Percentiles rank a stretch among this genome's conserved stretches.
phyloP scores from a whole-genome alignment of 805 yeast species.

The Kazachstania africana region DNA sequence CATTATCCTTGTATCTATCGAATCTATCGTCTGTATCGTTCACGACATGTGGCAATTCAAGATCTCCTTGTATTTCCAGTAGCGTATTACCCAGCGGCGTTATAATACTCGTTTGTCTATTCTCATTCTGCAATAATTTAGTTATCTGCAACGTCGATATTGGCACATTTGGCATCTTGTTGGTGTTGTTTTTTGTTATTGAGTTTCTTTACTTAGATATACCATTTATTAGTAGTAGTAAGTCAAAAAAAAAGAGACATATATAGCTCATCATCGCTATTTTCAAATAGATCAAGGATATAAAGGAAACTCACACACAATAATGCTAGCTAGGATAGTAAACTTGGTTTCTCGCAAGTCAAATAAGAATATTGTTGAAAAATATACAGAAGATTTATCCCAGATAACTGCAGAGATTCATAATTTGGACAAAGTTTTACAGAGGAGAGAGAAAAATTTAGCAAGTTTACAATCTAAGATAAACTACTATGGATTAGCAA shows the following conservation, averaged over 20 bases:
- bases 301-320: no score
- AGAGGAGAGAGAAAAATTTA: slow-evolving; percentile 10
- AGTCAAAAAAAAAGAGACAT: no score
- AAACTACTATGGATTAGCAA: slow-evolving; percentile 12
- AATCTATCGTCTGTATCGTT: slow-evolving; percentile 13
- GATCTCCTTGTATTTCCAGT: slow-evolving; percentile 65
- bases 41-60: slow-evolving; percentile 31
- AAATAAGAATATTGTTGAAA: slow-evolving; percentile 11
- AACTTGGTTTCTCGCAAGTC: no score
- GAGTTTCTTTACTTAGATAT: no score
- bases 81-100: slow-evolving; percentile 49
- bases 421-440: slow-evolving; percentile 14
- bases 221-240: no score
- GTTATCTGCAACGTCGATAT: slow-evolving; percentile 14
- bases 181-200: neutral
- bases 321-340: no score
- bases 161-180: slow-evolving; percentile 19
- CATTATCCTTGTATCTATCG: slow-evolving; percentile 8
- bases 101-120: slow-evolving; percentile 9
- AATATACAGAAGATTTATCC: slow-evolving; percentile 21
- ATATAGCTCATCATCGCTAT: no score
- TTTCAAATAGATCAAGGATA: no score
- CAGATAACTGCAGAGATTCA: slow-evolving; percentile 20
- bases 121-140: slow-evolving; percentile 9
- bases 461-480: slow-evolving; percentile 10